A percentile compares a stretch with the other conserved stretches of the same genome.
phyloP scores from a whole-genome alignment of 805 yeast species.

The Yamadazyma ubonensis region DNA sequence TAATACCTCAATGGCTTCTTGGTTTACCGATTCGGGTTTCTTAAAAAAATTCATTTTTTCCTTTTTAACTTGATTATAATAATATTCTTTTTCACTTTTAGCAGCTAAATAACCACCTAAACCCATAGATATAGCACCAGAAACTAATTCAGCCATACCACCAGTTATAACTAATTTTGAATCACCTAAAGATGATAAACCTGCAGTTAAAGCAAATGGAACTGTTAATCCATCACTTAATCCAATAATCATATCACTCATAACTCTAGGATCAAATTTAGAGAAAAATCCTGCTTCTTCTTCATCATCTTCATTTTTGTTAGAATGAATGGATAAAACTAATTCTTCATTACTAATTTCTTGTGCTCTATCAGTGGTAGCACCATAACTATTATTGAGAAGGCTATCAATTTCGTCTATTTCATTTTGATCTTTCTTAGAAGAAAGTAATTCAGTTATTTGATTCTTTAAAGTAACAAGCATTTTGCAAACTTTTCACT shows the following conservation, averaged over 20 bases:
- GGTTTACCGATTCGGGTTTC: conserved; percentile 63
- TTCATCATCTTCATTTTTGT: conserved; percentile 26
- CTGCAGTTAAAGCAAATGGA: conserved; percentile 98
- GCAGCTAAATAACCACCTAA: conserved; percentile 97
- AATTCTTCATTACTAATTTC: conserved; percentile 36
- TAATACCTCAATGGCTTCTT: conserved; percentile 78
- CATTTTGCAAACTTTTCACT: conserved; percentile 20
- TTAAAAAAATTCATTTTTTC: conserved; percentile 69
- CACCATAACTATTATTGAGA: conserved; percentile 37
- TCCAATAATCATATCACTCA: conserved; percentile 92
- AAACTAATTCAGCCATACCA: conserved; percentile 94
- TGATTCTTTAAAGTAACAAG: conserved; percentile 38
- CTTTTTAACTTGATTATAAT: conserved; percentile 64
- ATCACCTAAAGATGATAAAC: conserved; percentile 86
- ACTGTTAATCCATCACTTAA: conserved; percentile 94
- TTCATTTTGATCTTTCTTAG: conserved; percentile 31
- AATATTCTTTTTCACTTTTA: conserved; percentile 77
- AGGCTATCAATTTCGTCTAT: conserved; percentile 29
- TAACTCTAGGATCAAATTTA: conserved; percentile 82
- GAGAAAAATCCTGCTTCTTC: conserved; percentile 41
- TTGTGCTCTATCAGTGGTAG: conserved; percentile 36
- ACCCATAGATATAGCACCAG: conserved; percentile 98
- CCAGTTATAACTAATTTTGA: conserved; percentile 91
- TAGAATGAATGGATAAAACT: conserved; percentile 21
- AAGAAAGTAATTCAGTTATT: conserved; percentile 26